These are phyloP conservation scores for Arxiozyma slooffiae DNA, from an alignment of 1,139 yeast species.

Conservation along the genomic window DNA sequence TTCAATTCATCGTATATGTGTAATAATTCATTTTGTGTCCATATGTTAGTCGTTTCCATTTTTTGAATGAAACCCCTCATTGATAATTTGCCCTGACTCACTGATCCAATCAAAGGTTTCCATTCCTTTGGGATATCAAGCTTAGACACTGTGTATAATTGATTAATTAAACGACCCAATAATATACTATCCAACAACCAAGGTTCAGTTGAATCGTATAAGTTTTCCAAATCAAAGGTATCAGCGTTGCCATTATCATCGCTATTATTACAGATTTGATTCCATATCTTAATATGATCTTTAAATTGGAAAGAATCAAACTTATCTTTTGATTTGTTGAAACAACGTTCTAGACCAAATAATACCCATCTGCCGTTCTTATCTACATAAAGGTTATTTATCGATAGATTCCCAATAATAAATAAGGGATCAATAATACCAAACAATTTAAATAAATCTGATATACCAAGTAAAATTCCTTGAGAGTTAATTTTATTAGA, in stretches of 20 bases:
- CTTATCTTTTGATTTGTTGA: slow-evolving; percentile 38
- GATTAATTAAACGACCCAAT: slow-evolving; percentile 41
- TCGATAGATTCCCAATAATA: slow-evolving; percentile 55
- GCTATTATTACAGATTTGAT: not conserved
- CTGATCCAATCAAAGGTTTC: slow-evolving; percentile 9
- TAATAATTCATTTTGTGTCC: slow-evolving; percentile 17
- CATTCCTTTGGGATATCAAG: slow-evolving; percentile 28
- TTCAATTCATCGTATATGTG: slow-evolving; percentile 20
- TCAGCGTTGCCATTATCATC: not conserved
- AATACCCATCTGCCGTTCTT: slow-evolving; percentile 74
- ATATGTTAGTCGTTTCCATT: slow-evolving; percentile 13
- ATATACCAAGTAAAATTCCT: slow-evolving; percentile 6
- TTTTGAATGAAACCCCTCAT: slow-evolving; percentile 11
- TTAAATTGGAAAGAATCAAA: slow-evolving; percentile 37
- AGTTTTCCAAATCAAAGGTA: not conserved
- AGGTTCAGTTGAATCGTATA: not conserved
- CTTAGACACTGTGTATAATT: slow-evolving; percentile 13
- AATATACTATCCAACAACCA: slow-evolving; percentile 46
- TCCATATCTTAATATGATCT: slow-evolving; percentile 3
- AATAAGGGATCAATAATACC: slow-evolving; percentile 26
- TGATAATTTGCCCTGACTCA: slow-evolving; percentile 15
- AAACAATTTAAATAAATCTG: slow-evolving; percentile 6
- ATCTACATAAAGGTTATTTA: slow-evolving; percentile 53
- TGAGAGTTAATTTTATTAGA: slow-evolving; percentile 8
- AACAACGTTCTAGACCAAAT: slow-evolving; percentile 70